Conservation (phyloP, 768 basidiomycete species). For the Fistulinella prunicolor region DNA sequence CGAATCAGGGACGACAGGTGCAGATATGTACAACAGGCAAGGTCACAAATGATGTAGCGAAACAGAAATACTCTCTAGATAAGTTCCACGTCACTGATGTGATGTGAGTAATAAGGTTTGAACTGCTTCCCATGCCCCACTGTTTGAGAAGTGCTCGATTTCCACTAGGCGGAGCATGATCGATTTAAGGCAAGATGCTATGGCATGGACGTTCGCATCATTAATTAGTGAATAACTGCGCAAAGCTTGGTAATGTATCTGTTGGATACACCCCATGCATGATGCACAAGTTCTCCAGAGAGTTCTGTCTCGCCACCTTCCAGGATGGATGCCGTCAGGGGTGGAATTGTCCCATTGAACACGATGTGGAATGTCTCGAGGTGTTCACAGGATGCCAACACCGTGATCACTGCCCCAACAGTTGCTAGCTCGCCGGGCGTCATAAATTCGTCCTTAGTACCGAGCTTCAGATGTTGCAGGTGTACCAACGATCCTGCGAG, state of each 20-base stretch:
- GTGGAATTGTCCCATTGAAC: constrained; percentile 15
- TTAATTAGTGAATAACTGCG: constrained; percentile 19
- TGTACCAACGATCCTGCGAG: constrained; percentile 9
- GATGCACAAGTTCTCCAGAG: neutral
- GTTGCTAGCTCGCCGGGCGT: constrained; percentile 16
- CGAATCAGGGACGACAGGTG: no score
- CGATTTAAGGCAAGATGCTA: no score
- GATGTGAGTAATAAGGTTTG: neutral
- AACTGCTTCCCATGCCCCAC: constrained; percentile 7
- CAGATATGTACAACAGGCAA: no score
- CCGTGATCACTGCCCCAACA: constrained; percentile 7
- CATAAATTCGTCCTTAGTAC: no score
- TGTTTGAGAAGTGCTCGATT: neutral
- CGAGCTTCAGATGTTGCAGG: constrained; percentile 16
- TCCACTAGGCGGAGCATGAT: constrained; percentile 12
- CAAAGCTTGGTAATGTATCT: constrained; percentile 7
- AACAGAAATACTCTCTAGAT: no score
- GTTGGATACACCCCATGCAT: constrained; percentile 9
- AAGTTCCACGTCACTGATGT: no score
- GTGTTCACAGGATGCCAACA: constrained; percentile 10
- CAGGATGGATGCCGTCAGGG: neutral
- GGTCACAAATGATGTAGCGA: no score
- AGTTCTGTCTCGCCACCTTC: no score
- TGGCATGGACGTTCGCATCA: constrained; percentile 10
- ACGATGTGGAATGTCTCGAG: constrained; percentile 16